Base-by-base conservation (phyloP, 2,329 filamentous ascomycete genomes). In the Cladosporium sp. region DNA sequence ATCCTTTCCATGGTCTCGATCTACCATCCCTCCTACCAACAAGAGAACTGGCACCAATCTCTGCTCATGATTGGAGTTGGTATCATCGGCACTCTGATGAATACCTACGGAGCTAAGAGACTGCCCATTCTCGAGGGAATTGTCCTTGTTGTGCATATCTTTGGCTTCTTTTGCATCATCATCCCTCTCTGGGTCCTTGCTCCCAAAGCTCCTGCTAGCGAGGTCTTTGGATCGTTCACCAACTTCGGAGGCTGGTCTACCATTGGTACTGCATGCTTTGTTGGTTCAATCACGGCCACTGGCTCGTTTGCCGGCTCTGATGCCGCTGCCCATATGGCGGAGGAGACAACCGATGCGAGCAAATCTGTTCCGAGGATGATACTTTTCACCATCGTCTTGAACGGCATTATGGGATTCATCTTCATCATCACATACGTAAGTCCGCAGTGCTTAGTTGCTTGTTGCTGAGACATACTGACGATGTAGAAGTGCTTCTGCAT, bases 191-290 rank as follows among this genome's bases (percentile, higher is more conserved):
- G 62, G 60, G 58, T 60, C 4, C 56, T 65, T 12, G 57, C 58
- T 2, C 64, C 64, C 2, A 57, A 56, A 36, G 51, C 55, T 15
- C 27, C 48, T 8, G 40, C 48, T 3, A 50, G 40, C 36, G 48
- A 50, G 9, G 4, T 72, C 70, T 53, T 65, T 64, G 48, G 48
- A 1, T 54, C 67, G 4, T 70, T 72, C 51, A 56, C 62, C 13
- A 68, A 68, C 40, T 52, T 56, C 3, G 71, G 69, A 1, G 68
- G 69, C 2, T 74, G 70, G 71, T 53, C 59, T 8, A 57, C 55
- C 5, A 62, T 56, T 15, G 64, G 63, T 3, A 50, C 62, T 1
- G 58, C 62, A 4, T 43, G 61, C 11, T 61, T 68, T 58, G 62
- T 68, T 15, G 65, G 65, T 9, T 62, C 65, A 19, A 54, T 67